phyloP scores from a whole-genome alignment of 78 protist genomes.

The Diacronema lutheri region DNA sequence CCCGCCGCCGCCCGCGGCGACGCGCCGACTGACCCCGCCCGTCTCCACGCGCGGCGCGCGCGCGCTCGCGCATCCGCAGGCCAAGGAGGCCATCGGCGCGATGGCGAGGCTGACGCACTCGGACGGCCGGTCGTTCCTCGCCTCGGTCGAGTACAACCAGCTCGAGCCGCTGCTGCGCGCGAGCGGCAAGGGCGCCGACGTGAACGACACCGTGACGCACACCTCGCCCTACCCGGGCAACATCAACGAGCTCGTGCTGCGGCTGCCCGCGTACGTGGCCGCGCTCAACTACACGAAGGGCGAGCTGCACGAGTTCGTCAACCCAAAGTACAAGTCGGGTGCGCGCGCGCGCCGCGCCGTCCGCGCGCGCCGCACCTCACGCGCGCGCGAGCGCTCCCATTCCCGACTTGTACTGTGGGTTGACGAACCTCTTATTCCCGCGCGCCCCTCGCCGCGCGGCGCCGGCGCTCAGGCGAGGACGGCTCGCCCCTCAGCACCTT shows the following conservation, averaged over 20 bases:
- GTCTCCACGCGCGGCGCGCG: neutral
- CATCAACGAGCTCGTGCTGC: neutral
- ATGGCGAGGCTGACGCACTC: neutral
- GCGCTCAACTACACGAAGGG: neutral
- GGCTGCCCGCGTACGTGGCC: neutral
- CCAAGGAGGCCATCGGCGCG: conserved; percentile 21
- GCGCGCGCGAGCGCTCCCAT: no score
- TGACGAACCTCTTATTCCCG: neutral
- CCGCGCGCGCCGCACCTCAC: neutral
- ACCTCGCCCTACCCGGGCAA: neutral
- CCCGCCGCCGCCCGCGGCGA: no score
- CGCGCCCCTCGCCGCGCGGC: no score
- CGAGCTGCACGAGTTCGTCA: conserved; percentile 8
- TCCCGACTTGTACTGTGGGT: neutral
- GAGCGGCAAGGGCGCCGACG: neutral
- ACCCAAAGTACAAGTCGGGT: neutral
- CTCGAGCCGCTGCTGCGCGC: conserved; percentile 50
- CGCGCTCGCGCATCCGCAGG: no score
- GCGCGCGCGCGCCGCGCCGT: neutral
- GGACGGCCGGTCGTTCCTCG: neutral
- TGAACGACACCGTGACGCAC: neutral
- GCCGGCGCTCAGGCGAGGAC: neutral
- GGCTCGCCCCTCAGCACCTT: neutral
- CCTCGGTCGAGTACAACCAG: conserved; percentile 68
- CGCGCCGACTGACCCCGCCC: no score